A percentile compares a stretch with the other conserved stretches of the same genome.
Conservation (phyloP, 2,329 filamentous ascomycete species). For the Hymenoscyphus occultus region DNA sequence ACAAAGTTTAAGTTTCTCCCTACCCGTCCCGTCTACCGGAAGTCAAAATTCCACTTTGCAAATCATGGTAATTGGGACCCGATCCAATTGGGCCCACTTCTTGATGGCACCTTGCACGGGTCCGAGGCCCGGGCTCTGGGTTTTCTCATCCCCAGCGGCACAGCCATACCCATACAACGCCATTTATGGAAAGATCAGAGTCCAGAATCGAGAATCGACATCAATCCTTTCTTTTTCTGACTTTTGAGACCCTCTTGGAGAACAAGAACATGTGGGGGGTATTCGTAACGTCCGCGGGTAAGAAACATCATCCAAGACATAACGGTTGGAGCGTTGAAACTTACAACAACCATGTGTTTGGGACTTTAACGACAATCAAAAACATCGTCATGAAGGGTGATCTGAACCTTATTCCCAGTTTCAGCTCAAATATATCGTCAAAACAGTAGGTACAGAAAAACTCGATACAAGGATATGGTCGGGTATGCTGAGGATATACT, state of each 20-base stretch:
- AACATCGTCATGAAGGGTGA: too few species aligned
- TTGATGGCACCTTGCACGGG: background rate
- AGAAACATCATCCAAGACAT: too few species aligned
- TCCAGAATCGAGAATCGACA: background rate
- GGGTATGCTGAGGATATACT: too few species aligned
- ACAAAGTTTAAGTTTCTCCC: background rate
- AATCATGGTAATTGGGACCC: background rate
- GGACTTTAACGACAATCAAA: too few species aligned
- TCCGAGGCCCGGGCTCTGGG: background rate
- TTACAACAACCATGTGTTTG: too few species aligned
- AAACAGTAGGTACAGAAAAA: too few species aligned
- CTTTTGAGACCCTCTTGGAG: background rate
- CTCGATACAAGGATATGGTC: too few species aligned
- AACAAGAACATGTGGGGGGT: background rate
- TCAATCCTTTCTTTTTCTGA: background rate
- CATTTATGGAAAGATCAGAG: background rate
- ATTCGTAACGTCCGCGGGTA: background rate
- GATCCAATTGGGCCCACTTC: background rate
- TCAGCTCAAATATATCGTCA: too few species aligned
- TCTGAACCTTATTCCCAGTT: too few species aligned
- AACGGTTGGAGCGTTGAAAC: too few species aligned
- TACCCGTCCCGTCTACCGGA: background rate
- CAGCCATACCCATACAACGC: background rate
- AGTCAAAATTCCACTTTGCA: background rate
- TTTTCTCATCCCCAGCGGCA: background rate